Base-by-base conservation (phyloP, 2,329 filamentous ascomycete species). In the Trichoderma afroharzianum region DNA sequence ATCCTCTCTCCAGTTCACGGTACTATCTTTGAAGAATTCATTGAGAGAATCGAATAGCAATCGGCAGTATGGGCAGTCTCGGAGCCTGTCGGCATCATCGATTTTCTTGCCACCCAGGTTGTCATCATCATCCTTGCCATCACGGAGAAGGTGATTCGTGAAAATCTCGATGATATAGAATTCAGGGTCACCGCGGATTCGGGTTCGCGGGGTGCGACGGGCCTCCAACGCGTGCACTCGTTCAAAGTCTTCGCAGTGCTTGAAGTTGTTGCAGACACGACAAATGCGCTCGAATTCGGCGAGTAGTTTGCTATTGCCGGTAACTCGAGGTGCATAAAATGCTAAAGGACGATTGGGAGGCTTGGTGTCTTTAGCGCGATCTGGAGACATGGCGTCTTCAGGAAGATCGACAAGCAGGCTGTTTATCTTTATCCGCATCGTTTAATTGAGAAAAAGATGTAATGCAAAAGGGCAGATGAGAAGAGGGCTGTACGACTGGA, bases 181-280 rank as follows among this genome's bases (percentile, higher is more conserved):
- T 26, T 21, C 18, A 18, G 50, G 15, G 0, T 9, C 6, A 1
- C 63, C 63, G 21, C 11, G 3, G 7, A 58, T 58, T 30, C 26
- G 7, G 1, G 53, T 30, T 8, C 18, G 33, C 18, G 2, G 18
- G 18, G 8, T 4, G 6, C 15, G 9, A 8, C 32, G 33, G 11
- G 15, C 18, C 9, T 32, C 9, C 12, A 18, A 58, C 3, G 2
- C 21, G 15, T 57, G 30, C 24, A 55, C 28, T 18, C 14, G 2
- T 28, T 21, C 53, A 6, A 21, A 32, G 11, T 62, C 30, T 6
- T 11, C 28, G 24, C 3, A 12, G 36, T 55, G 33, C 28, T 70
- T 55, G 5, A 73, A 43, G 62, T 70, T 57, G 39, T 73, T 72
- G 64, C 72, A 73, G 26, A 53, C 14, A 21, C 28, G 55, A n/a